phyloP scores from a whole-genome alignment of 169 alveolate species.

The Eimeria maxima region DNA sequence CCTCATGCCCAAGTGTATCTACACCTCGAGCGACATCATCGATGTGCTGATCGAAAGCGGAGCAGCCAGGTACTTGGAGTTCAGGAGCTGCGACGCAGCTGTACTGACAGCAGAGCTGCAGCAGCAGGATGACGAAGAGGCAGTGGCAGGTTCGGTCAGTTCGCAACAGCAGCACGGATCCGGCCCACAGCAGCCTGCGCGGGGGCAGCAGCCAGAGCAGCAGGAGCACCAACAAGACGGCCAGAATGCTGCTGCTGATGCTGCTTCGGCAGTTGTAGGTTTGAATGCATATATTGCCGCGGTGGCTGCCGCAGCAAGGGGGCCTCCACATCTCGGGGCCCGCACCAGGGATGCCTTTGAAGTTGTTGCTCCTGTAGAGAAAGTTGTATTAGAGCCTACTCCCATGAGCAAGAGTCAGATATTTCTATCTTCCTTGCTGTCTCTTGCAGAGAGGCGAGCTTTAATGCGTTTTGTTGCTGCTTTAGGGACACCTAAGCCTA shows the following conservation, averaged over 20 bases:
- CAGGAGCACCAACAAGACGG: not conserved
- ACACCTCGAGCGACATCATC: constrained; percentile 58
- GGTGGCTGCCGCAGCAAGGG: constrained; percentile 32
- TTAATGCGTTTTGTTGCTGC: constrained; percentile 58
- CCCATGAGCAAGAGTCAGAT: constrained; percentile 56
- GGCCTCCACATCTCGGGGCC: not conserved
- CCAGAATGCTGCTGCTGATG: not conserved
- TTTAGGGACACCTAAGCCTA: constrained; percentile 48
- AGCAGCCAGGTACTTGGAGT: constrained; percentile 40
- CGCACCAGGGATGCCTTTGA: not conserved
- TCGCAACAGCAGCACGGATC: not conserved
- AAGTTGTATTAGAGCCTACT: constrained; percentile 8
- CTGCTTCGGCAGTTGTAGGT: constrained; percentile 18
- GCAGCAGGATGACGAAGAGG: constrained; percentile 3
- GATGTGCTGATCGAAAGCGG: constrained; percentile 69
- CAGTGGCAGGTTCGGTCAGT: not conserved
- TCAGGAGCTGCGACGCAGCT: constrained; percentile 60
- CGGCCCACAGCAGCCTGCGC: not conserved
- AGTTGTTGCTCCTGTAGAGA: not conserved
- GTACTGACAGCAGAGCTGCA: constrained; percentile 49
- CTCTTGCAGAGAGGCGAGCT: constrained; percentile 36
- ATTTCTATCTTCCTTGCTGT: constrained; percentile 2
- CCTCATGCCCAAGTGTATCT: constrained; percentile 64
- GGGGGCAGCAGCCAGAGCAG: not conserved
- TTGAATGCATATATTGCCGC: constrained; percentile 2